Evolutionary conservation across 345 rosid genomes (phyloP).

Genomic region (Populus pruinosa): DNA sequence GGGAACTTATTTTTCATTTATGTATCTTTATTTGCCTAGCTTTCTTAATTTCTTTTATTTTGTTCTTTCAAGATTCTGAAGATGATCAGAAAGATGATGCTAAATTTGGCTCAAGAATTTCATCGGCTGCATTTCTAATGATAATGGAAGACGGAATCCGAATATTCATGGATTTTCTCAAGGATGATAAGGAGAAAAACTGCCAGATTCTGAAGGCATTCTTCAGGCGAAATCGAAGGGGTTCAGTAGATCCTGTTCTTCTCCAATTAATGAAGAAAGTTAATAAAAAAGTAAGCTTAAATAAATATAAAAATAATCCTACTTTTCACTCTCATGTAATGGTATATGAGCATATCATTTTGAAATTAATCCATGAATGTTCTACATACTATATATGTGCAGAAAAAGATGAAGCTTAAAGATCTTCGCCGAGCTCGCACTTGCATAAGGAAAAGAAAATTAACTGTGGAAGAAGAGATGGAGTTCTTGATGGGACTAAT

Average conservation of each 20-base stretch:
- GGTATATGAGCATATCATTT: neutral
- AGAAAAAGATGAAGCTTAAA: constrained; percentile 83
- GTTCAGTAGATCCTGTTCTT: constrained; percentile 77
- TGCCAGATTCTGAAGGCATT: constrained; percentile 67
- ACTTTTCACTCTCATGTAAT: neutral
- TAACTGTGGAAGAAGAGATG: constrained; percentile 73
- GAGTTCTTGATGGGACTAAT: constrained; percentile 85
- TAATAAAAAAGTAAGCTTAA: constrained; percentile 60
- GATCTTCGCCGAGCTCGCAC: constrained; percentile 61
- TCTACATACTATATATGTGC: constrained; percentile 12
- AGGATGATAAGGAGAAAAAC: constrained; percentile 76
- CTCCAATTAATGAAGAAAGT: constrained; percentile 79
- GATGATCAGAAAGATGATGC: constrained; percentile 54
- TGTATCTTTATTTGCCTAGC: neutral
- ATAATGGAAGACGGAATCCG: constrained; percentile 92
- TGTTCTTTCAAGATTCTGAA: constrained; percentile 45
- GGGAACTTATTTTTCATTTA: neutral
- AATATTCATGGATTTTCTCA: constrained; percentile 92
- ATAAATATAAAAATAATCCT: neutral
- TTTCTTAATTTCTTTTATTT: neutral
- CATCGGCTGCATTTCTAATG: constrained; percentile 72
- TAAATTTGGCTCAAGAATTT: constrained; percentile 57
- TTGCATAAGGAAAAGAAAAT: constrained; percentile 69
- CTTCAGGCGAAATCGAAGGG: constrained; percentile 58
- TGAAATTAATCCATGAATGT: neutral